Base-by-base conservation (phyloP, 2,329 filamentous ascomycete genomes). In the Ramularia collo-cygni region DNA sequence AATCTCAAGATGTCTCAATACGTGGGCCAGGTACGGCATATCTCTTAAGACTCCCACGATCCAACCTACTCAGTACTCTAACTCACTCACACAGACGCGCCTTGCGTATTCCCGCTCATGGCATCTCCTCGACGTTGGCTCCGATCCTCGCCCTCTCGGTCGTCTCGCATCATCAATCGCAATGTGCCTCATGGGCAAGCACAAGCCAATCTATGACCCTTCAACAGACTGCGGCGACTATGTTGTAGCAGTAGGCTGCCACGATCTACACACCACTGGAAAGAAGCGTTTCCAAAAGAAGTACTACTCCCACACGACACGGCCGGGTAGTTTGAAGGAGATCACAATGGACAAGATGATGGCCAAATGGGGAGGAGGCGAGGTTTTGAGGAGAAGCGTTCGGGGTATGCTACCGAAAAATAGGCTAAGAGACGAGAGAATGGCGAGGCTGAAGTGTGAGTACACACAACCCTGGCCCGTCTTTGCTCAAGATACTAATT, bases 151-250 rank as follows among this genome's bases (percentile, higher is more conserved):
- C 10, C 81, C 87, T n/a, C 82, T 95, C 28, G 90, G 90, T 54
- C 87, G 90, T 29, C 75, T 95, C 37, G 90, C 90, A 46, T 87
- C 83, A 38, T 80, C 83, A 48, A 95, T 95, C 64, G 90, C 89
- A 47, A 72, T 82, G 38, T 74, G 86, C 45, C 79, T 95, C 37
- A 95, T 96, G 89, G 92, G 92, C 69, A 98, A 98, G 74, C 84
- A 98, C 76, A 98, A 98, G 70, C 92, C 92, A 15, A 95, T 92
- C 65, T 98, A 81, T 70, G 86, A 96, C 68, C 92, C 92, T 1
- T 95, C 88, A 15, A 95, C 89, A 46, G 92, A 98, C 74, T 96
- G 92, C 74, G 92, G 92, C 55, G 92, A 98, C 77, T 98, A 98
- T 66, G 89, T 98, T 9, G 90, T 98, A 1, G 43, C 32, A 24